Percentiles rank a stretch among this genome's conserved stretches.
phyloP scores from a whole-genome alignment of 768 basidiomycete genomes.

The Crepidotus variabilis region DNA sequence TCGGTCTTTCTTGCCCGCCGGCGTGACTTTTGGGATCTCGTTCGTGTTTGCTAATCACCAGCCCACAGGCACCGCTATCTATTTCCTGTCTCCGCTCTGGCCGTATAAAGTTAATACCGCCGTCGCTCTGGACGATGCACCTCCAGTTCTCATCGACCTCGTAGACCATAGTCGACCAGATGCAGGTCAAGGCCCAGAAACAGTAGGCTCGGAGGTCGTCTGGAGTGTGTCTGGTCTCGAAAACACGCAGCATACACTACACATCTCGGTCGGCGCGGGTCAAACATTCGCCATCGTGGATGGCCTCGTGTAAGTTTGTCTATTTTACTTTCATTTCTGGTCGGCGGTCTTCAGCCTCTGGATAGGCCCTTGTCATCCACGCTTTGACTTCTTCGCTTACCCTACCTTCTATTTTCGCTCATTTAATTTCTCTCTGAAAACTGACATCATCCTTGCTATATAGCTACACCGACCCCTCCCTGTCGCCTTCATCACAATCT shows the following conservation, averaged over 20 bases:
- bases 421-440: not conserved
- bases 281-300: conserved; percentile 36
- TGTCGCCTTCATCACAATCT: not conserved
- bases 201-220: conserved; percentile 31
- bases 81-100: conserved; percentile 41
- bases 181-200: conserved; percentile 30
- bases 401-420: not conserved
- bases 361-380: not conserved
- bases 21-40: not conserved
- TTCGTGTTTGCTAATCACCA: conserved; percentile 3
- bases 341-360: not conserved
- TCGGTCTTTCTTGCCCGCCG: not conserved
- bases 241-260: conserved; percentile 31
- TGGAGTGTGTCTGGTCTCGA: conserved; percentile 31
- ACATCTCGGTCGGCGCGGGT: conserved; percentile 32
- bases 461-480: conserved; percentile 11
- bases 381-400: not conserved
- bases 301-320: conserved; percentile 30
- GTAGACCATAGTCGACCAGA: conserved; percentile 31
- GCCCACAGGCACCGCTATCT: conserved; percentile 36
- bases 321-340: not conserved
- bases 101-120: conserved; percentile 40
- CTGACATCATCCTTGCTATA: conserved; percentile 20
- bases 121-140: conserved; percentile 34
- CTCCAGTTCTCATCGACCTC: conserved; percentile 30